Base-by-base conservation (phyloP, 1,284 basidiomycete species). In the Moesziomyces parantarcticus region DNA sequence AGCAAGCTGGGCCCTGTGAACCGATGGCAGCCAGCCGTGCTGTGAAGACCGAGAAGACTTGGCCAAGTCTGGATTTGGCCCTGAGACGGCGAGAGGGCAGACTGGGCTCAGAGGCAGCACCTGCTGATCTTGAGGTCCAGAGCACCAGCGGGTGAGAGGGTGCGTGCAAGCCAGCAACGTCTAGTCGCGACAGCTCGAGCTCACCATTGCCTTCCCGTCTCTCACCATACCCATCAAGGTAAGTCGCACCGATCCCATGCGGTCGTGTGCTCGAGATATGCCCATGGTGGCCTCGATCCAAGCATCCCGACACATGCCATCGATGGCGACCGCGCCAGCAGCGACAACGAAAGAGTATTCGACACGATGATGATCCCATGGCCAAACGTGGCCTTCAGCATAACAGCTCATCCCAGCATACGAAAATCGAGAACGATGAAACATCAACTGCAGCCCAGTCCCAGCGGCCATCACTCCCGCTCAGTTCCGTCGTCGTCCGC, bases 181-280 rank as follows among this genome's bases (percentile, higher is more conserved):
- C 64, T 54, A 61, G 39, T 58, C 44, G 49, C 50, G 42, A 40
- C 47, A 42, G 50, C 32, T 29, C 34, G 32, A 34, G 51, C 25
- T 57, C 50, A 26, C 45, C 50, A 22, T 45, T 59, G 56, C 51
- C 54, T 60, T 62, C 60, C 23, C 21, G 46, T 44, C 40, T 32
- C 56, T 67, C 63, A 66, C 58, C 63, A 64, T 57, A 63, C 50
- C 52, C 70, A 68, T 64, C 70, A 73, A 73, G 70, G 70, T 73
- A 73, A 73, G 70, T 73, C 50, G 55, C 63, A 59, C 69, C 58
- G 59, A 41, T 62, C 51, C 68, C 54, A 50, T 65, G 55, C 61
- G 60, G 45, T 64, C 52, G 57, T 41, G 61, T 64, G 61, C 62
- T 71, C 58, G 58, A 58, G 58, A 61, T 50, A 62, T 62, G 62